Evolutionary conservation across 352 stramenopile species (phyloP), one percentile per base, ranked within the genome.

Genomic region (Plasmopara halstedii): DNA sequence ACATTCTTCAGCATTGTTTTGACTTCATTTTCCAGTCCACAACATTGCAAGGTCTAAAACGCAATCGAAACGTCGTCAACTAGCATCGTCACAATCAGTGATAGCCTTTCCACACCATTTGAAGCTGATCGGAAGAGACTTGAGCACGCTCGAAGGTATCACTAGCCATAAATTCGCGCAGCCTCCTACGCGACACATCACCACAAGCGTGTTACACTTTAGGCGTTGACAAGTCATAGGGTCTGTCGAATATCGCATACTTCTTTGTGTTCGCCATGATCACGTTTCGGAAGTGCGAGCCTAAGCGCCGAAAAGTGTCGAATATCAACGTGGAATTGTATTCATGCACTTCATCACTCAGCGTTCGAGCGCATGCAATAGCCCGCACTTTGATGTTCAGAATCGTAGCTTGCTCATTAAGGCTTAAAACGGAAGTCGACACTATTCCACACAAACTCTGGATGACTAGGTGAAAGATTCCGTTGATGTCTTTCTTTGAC

Each of bases 401-500:
- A 49, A 88, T 84, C 1, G 67, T 82, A 17, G 62, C 45, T 0
- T 73, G 72, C 2, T 53, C 40, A 22, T 73, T 67, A 35, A 86
- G 77, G 6, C 72, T 76, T 36, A 83, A 41, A 1, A 85, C 68
- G 0, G 76, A 85, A 3, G 73, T 56, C 13, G 73, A 85, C 35
- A 82, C 58, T 38, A 88, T 81, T 0, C 75, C 73, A 36, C 73
- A 85, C 32, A 88, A 59, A 27, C 70, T 85, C 51, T 90, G 75
- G n/a, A 90, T 33, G 14, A 90, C 62, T 9, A 85, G 65, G 37
- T 87, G 71, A 34, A 87, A 90, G 32, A 85, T 86, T 19, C 70
- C 72, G 46, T 90, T 86, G 48, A 88, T 84, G 27, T 86, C 73
- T 59, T 89, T 89, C 50, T 85, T 87, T 9, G 74, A 76, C 7